Percentiles rank a stretch among this genome's conserved stretches.
phyloP scores from a whole-genome alignment of 2,329 filamentous ascomycete species.

The Penicillium polonicum region DNA sequence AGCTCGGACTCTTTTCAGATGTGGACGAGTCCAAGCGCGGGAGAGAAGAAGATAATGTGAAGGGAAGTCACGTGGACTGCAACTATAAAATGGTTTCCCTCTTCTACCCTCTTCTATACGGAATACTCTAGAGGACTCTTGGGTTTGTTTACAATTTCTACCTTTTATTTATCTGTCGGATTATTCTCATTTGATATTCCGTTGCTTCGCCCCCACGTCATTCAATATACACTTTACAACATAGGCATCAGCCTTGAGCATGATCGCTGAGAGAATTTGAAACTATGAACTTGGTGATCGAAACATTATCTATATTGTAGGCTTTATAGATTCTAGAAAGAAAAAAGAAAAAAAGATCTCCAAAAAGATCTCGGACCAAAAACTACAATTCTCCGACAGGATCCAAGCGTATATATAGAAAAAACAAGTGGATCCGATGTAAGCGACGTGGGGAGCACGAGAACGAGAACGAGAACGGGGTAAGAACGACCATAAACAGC shows the following conservation, averaged over 20 bases:
- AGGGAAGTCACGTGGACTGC: conserved; percentile 6
- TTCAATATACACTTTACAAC: neutral
- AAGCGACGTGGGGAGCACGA: conserved; percentile 15
- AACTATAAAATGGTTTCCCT: conserved; percentile 3
- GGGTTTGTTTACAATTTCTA: neutral
- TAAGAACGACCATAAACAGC: conserved; percentile 23
- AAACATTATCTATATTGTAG: neutral
- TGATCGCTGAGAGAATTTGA: neutral
- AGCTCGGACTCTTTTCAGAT: neutral
- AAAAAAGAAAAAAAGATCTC: neutral
- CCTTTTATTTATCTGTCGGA: neutral
- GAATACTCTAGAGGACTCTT: neutral
- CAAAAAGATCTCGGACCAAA: neutral
- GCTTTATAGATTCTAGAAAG: neutral
- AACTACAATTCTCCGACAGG: conserved; percentile 3
- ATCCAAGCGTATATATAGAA: conserved; percentile 3
- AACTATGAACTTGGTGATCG: neutral
- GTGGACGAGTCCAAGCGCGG: conserved; percentile 6
- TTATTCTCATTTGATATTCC: neutral
- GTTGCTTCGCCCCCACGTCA: neutral
- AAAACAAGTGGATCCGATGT: conserved; percentile 15
- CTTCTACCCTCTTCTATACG: neutral
- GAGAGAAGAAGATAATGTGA: neutral
- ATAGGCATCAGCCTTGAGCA: neutral
- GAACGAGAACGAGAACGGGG: conserved; percentile 28